Conservation (phyloP, 2,329 filamentous ascomycete genomes). For the Aspergillus fischeri region DNA sequence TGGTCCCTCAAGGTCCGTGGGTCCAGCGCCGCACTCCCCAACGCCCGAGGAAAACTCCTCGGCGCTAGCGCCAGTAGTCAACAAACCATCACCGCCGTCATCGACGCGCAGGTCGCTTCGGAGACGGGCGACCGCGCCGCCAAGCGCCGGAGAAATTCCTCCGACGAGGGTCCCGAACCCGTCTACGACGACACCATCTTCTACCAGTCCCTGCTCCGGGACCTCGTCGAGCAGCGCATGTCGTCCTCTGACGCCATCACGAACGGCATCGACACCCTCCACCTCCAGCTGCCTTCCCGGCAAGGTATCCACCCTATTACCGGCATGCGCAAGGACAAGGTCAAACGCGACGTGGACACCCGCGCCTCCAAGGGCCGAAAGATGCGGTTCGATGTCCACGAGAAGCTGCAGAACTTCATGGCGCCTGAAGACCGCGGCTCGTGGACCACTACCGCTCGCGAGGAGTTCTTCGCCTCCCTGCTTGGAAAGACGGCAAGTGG, state of each 20-base stretch:
- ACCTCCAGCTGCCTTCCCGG: slow-evolving; percentile 34
- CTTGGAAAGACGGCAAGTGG: slow-evolving; percentile 63
- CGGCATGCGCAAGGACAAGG: slow-evolving; percentile 55
- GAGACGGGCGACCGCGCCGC: slow-evolving; percentile 31
- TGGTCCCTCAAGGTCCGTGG: slow-evolving; percentile 79
- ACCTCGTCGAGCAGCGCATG: slow-evolving; percentile 85
- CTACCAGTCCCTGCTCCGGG: slow-evolving; percentile 88
- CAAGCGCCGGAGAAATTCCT: slow-evolving; percentile 26
- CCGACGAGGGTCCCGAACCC: slow-evolving; percentile 37
- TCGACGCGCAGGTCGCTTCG: slow-evolving; percentile 43
- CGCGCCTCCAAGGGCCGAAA: slow-evolving; percentile 94
- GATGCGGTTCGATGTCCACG: slow-evolving; percentile 89
- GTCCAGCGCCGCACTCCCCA: slow-evolving; percentile 47
- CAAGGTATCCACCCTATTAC: slow-evolving; percentile 37
- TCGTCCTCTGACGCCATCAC: slow-evolving; percentile 51
- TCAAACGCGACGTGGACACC: slow-evolving; percentile 80
- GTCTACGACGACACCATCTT: slow-evolving; percentile 95
- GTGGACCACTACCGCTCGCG: slow-evolving; percentile 78
- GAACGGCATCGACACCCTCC: slow-evolving; percentile 44
- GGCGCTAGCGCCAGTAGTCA: slow-evolving; percentile 47
- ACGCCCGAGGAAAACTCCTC: slow-evolving; percentile 58
- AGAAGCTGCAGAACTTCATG: slow-evolving; percentile 98
- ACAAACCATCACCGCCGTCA: slow-evolving; percentile 47
- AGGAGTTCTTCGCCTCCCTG: slow-evolving; percentile 69
- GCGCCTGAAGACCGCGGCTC: slow-evolving; percentile 74